Base-by-base conservation (phyloP, 1,139 yeast genomes). In the Lodderomyces elongisporus region DNA sequence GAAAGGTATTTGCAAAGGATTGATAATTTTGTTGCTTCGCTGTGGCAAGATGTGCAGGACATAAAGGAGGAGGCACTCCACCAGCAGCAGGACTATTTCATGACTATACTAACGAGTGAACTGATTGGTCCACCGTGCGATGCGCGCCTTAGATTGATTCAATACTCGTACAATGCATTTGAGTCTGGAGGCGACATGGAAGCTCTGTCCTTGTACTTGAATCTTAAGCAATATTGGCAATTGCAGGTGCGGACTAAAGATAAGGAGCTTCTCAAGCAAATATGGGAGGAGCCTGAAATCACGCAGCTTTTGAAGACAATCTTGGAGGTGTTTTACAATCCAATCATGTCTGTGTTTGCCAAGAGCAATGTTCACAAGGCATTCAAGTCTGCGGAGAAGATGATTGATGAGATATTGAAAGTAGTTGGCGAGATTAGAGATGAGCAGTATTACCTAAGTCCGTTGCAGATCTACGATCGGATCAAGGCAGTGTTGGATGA, bases 201-300 rank as follows among this genome's bases (percentile, higher is more conserved):
- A 44, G 43, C 42, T 2, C 41, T 58, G 1, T 51, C 51, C 14
- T 50, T 66, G 27, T 77, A 70, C 42, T 54, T 74, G 3, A 65
- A 70, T 41, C 54, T 78, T 25, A 79, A 70, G 44, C 83, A 81
- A 38, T 68, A 83, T 39, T 74, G 84, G 58, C 79, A 74, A 42
- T 58, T 84, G 15, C 72, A 74, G 44, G 62, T 85, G 2, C 71
- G 94, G 27, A 79, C 75, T 39, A 74, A 77, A 28, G 97, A 89
- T 52, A 87, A 85, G 52, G 76, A 78, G 36, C 61, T 81, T 30
- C 58, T 88, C 66, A 80, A 79, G 45, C 78, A 79, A 49, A 58
- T 89, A 30, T 85, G 96, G 93, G 78, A 78, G 35, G 95, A 88
- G 47, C 88, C 91, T 0, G 85, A 82, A 46, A 62, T 93, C 27